phyloP scores from a whole-genome alignment of 768 basidiomycete genomes.

The Myochromella boudieri region DNA sequence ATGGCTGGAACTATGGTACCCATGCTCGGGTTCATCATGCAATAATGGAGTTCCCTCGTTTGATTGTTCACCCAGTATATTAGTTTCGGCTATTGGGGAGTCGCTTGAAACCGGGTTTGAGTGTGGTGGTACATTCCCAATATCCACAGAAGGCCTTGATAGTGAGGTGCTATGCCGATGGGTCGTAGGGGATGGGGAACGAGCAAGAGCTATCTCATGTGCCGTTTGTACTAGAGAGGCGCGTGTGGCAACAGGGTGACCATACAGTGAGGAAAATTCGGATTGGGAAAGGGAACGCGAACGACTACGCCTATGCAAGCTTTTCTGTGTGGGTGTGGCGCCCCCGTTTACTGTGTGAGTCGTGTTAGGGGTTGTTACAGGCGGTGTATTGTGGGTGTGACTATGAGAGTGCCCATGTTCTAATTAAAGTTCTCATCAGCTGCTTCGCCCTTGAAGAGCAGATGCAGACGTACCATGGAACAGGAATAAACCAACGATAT shows the following conservation, averaged over 20 bases:
- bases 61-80: conserved; percentile 5
- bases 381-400: conserved; percentile 43
- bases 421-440: conserved; percentile 23
- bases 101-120: conserved; percentile 2
- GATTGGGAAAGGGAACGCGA: conserved; percentile 29
- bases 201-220: conserved; percentile 68
- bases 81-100: conserved; percentile 11
- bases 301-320: conserved; percentile 18
- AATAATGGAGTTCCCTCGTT: conserved; percentile 51
- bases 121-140: conserved; percentile 2
- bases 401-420: conserved; percentile 70
- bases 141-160: conserved; percentile 27
- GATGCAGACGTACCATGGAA: conserved; percentile 75
- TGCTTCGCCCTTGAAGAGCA: conserved; percentile 1
- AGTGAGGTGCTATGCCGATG: conserved; percentile 22
- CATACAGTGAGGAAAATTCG: conserved; percentile 63
- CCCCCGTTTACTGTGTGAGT: conserved; percentile 20
- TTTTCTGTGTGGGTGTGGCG: conserved; percentile 31
- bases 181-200: conserved; percentile 43
- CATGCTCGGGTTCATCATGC: conserved; percentile 15
- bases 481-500: conserved; percentile 89
- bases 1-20: conserved; percentile 20
- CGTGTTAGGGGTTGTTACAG: conserved; percentile 35
- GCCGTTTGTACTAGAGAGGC: conserved; percentile 81
- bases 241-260: conserved; percentile 71